Conservation (phyloP, 768 basidiomycete genomes). For the Candolleomyces eurysporus region DNA sequence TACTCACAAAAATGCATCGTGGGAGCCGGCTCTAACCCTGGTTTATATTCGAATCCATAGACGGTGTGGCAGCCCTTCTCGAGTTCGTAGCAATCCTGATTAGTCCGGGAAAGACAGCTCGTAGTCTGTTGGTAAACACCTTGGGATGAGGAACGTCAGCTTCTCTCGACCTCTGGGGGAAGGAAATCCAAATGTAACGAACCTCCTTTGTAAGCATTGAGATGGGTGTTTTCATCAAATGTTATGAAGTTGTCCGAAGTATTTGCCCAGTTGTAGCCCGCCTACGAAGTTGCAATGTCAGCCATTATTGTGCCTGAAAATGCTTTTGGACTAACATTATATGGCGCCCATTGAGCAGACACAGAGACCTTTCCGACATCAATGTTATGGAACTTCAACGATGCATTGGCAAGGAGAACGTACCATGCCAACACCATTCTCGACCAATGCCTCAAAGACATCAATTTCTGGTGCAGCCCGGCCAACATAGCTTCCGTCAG, state of each 20-base stretch:
- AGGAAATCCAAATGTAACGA: conserved; percentile 33
- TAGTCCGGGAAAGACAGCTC: conserved; percentile 60
- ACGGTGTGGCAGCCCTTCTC: conserved; percentile 29
- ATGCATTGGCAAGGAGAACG: background rate
- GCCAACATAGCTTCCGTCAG: conserved; percentile 59
- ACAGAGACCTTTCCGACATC: conserved; percentile 37
- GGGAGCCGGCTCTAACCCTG: conserved; percentile 31
- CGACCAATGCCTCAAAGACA: conserved; percentile 56
- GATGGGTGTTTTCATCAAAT: conserved; percentile 39
- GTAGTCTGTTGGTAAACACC: conserved; percentile 70
- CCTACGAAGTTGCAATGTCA: conserved; percentile 27
- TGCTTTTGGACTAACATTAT: conserved; percentile 41
- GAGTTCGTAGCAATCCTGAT: conserved; percentile 65
- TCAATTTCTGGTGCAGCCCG: conserved; percentile 71
- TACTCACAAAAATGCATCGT: background rate
- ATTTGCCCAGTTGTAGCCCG: conserved; percentile 56
- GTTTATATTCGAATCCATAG: conserved; percentile 52
- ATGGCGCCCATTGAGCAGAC: conserved; percentile 54
- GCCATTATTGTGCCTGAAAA: too few species aligned
- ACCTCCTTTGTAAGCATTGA: conserved; percentile 65
- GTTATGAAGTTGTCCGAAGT: conserved; percentile 47
- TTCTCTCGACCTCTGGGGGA: conserved; percentile 8
- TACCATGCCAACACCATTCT: conserved; percentile 27
- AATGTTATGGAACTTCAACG: conserved; percentile 13
- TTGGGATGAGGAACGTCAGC: conserved; percentile 32